phyloP scores from a whole-genome alignment of 2,329 filamentous ascomycete genomes.

The Cytospora chrysosperma region DNA sequence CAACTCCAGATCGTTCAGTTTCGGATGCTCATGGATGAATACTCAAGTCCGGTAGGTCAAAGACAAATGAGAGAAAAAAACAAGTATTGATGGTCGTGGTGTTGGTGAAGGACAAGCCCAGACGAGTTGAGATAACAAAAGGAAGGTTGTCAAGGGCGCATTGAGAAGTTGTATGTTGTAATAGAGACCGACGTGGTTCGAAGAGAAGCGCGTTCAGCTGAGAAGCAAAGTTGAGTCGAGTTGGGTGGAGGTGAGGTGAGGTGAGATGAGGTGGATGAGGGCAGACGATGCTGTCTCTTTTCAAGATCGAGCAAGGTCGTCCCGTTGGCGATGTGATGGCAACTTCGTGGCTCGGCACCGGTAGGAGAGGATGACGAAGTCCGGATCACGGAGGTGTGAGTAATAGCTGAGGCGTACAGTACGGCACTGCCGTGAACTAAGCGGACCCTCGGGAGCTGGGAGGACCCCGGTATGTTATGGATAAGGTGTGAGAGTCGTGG shows the following conservation, averaged over 20 bases:
- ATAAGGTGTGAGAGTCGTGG: conserved; percentile 34
- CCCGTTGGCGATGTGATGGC: conserved; percentile 3
- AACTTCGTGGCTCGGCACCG: conserved; percentile 5
- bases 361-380: conserved; percentile 15
- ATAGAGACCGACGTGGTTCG: conserved; percentile 23
- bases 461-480: conserved; percentile 30
- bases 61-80: conserved; percentile 38
- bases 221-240: not conserved
- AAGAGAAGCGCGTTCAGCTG: not conserved
- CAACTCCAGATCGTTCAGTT: conserved; percentile 43
- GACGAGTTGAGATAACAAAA: conserved; percentile 31
- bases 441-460: conserved; percentile 22
- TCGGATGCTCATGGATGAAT: conserved; percentile 48
- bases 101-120: conserved; percentile 34
- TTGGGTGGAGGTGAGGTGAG: not conserved
- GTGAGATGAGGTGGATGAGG: not conserved
- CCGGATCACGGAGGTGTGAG: conserved; percentile 17
- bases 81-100: conserved; percentile 27
- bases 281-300: conserved; percentile 17
- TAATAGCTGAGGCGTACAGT: conserved; percentile 16
- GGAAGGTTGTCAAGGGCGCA: conserved; percentile 33
- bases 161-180: conserved; percentile 21
- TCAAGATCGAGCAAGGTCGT: conserved; percentile 19
- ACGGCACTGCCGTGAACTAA: conserved; percentile 24
- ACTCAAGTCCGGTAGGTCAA: conserved; percentile 34